These are phyloP conservation scores for Pichia sp. DNA, from an alignment of 1,139 yeast species.

Conservation along the genomic window DNA sequence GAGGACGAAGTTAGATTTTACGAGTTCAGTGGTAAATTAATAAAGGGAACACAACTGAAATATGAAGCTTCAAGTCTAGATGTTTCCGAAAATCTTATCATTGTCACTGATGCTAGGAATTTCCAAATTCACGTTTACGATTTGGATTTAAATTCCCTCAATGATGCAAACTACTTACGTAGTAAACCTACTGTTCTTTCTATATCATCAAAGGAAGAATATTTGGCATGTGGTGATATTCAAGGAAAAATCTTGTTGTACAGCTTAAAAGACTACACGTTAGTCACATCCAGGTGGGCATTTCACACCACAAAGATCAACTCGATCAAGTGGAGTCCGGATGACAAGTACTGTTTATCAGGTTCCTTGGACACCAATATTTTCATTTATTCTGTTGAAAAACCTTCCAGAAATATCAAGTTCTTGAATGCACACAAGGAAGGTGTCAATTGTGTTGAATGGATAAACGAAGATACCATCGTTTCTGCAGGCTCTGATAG, in stretches of 20 bases:
- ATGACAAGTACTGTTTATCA: slow-evolving; percentile 67
- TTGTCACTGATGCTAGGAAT: slow-evolving; percentile 45
- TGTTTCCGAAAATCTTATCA: slow-evolving; percentile 40
- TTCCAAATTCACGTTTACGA: slow-evolving; percentile 31
- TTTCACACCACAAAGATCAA: slow-evolving; percentile 84
- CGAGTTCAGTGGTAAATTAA: slow-evolving; percentile 27
- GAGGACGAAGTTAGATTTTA: slow-evolving; percentile 44
- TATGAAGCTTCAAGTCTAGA: slow-evolving; percentile 45
- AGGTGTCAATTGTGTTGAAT: slow-evolving; percentile 72
- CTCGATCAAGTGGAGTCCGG: slow-evolving; percentile 73
- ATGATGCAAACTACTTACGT: slow-evolving; percentile 48
- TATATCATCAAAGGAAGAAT: slow-evolving; percentile 64
- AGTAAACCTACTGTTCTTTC: slow-evolving; percentile 26
- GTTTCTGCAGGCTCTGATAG: slow-evolving; percentile 82
- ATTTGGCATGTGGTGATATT: slow-evolving; percentile 80
- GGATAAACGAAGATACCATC: slow-evolving; percentile 50
- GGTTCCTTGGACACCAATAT: slow-evolving; percentile 84
- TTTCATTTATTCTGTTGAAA: slow-evolving; percentile 70
- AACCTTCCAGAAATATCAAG: slow-evolving; percentile 75
- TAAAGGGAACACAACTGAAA: slow-evolving; percentile 31
- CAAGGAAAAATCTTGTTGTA: slow-evolving; percentile 79
- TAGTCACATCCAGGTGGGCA: slow-evolving; percentile 90
- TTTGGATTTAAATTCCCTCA: slow-evolving; percentile 16
- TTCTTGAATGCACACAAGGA: slow-evolving; percentile 79
- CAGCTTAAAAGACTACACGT: slow-evolving; percentile 48